Evolutionary conservation across 1,139 yeast species (phyloP), one percentile per base, ranked within the genome.

Genomic region (Candida buenavistaensis): DNA sequence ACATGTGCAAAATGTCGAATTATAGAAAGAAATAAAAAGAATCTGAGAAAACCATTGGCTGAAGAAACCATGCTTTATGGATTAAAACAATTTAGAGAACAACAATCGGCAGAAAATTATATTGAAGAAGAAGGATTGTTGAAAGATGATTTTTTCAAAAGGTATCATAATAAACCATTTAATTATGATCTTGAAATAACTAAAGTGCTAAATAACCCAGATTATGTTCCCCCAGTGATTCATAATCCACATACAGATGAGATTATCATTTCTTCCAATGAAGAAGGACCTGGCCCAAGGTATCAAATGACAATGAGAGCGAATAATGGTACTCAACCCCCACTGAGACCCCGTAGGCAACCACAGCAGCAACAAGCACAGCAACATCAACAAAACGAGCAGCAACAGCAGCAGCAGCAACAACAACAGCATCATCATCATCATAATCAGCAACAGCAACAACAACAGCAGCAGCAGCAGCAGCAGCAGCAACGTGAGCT

Each of bases 1-100:
- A 76, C 82, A 2, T 76, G 82, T 57, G 78, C 78, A 52, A 74
- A 76, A 43, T 76, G 82, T 54, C 68, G 82, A 43, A 72, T 75
- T 50, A 72, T 75, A 35, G 82, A 76, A 48, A 53, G 75, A 36
- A 69, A 67, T 48, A 69, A 71, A 52, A 68, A 68, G 55, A 66
- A 67, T 50, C 64, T 59, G 58, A 57, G 74, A 32, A 67, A 67
- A 43, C 74, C 71, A 8, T 58, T 69, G 51, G 75, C 75, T 4
- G 75, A 69, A 45, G 75, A 69, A 41, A 68, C 75, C 30, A 69
- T 69, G 71, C 56, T 67, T 22, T 69, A 69, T 45, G 75, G 75
- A 2, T 60, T 69, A 59, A 67, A 66, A 46, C 75, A 69, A 50
- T 68, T 69, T 46, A 65, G 67, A 45, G 74, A 68, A 46, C 75